A percentile compares a stretch with the other conserved stretches of the same genome.
phyloP scores from a whole-genome alignment of 2,329 filamentous ascomycete species.

The Fusarium globosum region DNA sequence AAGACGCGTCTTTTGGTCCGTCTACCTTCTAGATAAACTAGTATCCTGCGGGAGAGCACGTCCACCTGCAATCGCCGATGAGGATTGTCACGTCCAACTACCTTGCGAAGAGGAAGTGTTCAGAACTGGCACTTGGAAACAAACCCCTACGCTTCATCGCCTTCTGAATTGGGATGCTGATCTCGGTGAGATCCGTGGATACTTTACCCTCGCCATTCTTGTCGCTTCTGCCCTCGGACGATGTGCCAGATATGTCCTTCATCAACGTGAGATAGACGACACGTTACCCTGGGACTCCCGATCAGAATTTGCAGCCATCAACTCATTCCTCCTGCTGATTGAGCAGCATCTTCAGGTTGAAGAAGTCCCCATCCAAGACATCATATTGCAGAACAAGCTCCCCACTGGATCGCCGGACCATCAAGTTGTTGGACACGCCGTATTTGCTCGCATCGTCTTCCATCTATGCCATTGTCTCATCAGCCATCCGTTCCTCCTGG shows the following conservation, averaged over 20 bases:
- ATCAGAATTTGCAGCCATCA: neutral
- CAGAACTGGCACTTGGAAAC: neutral
- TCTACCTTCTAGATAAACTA: neutral
- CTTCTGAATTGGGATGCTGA: neutral
- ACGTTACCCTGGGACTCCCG: neutral
- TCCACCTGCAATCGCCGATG: neutral
- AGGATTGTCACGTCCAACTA: neutral
- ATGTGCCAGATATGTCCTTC: neutral
- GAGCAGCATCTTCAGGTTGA: neutral
- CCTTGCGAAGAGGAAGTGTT: neutral
- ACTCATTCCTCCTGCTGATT: neutral
- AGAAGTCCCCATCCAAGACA: neutral
- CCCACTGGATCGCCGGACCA: neutral
- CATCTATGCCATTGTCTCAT: neutral
- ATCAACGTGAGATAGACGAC: neutral
- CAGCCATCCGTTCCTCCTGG: neutral
- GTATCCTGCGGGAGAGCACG: neutral
- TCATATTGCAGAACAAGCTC: neutral
- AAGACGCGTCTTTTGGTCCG: neutral
- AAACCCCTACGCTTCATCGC: neutral
- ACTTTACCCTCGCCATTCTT: neutral
- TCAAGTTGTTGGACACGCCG: neutral
- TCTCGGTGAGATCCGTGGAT: neutral
- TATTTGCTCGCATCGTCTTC: neutral
- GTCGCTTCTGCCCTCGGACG: neutral